Percentiles rank a stretch among this genome's conserved stretches.
Conservation (phyloP, 148 eudicot species). For the Dysphania ambrosioides region DNA sequence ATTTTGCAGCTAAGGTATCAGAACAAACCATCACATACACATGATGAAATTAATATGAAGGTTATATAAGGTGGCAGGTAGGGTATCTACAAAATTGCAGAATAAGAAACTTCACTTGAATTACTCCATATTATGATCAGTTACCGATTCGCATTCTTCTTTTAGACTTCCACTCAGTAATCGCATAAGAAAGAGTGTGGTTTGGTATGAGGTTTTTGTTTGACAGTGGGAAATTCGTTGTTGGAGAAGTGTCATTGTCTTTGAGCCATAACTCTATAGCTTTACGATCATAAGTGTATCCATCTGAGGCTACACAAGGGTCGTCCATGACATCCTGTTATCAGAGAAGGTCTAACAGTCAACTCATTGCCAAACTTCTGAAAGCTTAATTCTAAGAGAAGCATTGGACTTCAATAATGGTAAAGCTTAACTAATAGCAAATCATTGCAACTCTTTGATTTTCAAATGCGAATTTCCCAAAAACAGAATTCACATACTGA, state of each 20-base stretch:
- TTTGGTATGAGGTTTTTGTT: conserved; percentile 62
- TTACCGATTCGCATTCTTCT: conserved; percentile 17
- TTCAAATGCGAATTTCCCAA: no score
- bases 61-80: not conserved
- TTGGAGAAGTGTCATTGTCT: conserved; percentile 65
- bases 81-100: conserved; percentile 16
- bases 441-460: not conserved
- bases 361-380: not conserved
- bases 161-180: conserved; percentile 64
- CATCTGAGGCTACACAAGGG: conserved; percentile 89
- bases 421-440: no score
- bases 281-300: conserved; percentile 77
- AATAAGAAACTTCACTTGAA: conserved; percentile 5
- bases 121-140: conserved; percentile 6
- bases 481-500: no score
- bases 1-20: not conserved
- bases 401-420: not conserved
- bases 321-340: conserved; percentile 76
- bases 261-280: conserved; percentile 75
- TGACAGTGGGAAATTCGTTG: conserved; percentile 58
- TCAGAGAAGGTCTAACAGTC: not conserved
- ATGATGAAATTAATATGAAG: not conserved
- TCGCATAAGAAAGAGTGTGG: conserved; percentile 64
- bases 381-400: not conserved
- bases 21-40: no score